phyloP scores from a whole-genome alignment of 1,139 yeast genomes.

The Blastobotrys illinoisensis region DNA sequence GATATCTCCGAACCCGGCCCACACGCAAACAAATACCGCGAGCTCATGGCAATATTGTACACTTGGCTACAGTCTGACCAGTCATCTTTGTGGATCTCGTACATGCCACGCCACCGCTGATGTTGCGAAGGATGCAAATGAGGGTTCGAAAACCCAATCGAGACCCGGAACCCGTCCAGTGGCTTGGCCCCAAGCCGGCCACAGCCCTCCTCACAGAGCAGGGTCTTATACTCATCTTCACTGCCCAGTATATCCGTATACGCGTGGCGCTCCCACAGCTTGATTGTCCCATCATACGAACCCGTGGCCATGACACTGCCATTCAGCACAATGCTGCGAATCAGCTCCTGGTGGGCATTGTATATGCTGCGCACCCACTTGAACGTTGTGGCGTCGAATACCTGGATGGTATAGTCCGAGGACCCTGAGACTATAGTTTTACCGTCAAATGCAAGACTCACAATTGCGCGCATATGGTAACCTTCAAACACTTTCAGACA shows the following conservation, averaged over 20 bases:
- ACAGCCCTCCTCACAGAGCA: not conserved
- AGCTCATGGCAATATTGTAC: constrained; percentile 6
- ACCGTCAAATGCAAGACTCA: constrained; percentile 12
- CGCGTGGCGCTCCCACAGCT: constrained; percentile 10
- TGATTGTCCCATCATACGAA: constrained; percentile 12
- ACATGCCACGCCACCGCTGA: constrained; percentile 9
- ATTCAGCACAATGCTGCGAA: constrained; percentile 8
- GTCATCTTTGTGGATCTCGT: constrained; percentile 6
- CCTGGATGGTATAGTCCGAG: constrained; percentile 8
- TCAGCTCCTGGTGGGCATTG: constrained; percentile 12
- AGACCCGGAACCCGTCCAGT: not conserved
- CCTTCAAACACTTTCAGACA: constrained; percentile 9
- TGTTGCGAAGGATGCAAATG: constrained; percentile 4
- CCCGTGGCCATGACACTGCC: constrained; percentile 9
- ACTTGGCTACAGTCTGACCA: constrained; percentile 10
- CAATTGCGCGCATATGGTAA: constrained; percentile 9
- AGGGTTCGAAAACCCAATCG: constrained; percentile 5
- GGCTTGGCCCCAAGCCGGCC: not conserved
- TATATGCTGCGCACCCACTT: constrained; percentile 10
- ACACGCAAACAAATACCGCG: constrained; percentile 12
- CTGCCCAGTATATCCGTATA: not conserved
- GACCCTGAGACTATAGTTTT: constrained; percentile 10
- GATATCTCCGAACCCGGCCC: constrained; percentile 9
- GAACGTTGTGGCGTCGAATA: constrained; percentile 8
- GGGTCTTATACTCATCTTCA: not conserved